phyloP scores from a whole-genome alignment of 2,329 filamentous ascomycete genomes.

The Epichloe scottii region DNA sequence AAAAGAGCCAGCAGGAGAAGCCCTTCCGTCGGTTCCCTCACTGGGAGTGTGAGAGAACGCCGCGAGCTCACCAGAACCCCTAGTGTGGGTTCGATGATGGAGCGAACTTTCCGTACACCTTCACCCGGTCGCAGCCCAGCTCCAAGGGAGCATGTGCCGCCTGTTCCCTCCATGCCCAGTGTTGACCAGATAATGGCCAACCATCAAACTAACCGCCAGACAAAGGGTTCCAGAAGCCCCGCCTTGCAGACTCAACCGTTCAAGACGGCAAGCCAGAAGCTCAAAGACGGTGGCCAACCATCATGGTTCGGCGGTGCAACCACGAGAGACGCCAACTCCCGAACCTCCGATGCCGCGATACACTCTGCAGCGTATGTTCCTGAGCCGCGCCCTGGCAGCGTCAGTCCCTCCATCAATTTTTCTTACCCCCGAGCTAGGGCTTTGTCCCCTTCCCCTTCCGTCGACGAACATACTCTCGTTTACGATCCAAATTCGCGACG shows the following conservation, averaged over 20 bases:
- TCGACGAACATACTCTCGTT: conserved; percentile 34
- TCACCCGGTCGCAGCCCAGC: conserved; percentile 42
- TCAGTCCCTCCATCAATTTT: conserved; percentile 45
- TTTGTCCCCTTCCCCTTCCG: conserved; percentile 16
- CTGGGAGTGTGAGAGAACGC: conserved; percentile 29
- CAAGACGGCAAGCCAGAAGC: conserved; percentile 40
- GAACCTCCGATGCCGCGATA: conserved; percentile 30
- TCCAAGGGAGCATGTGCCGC: conserved; percentile 41
- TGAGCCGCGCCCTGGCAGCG: conserved; percentile 28
- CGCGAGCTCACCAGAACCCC: conserved; percentile 46
- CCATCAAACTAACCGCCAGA: conserved; percentile 10
- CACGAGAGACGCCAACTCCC: conserved; percentile 32
- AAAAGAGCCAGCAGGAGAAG: conserved; percentile 69
- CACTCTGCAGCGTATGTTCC: conserved; percentile 16
- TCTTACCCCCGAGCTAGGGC: conserved; percentile 40
- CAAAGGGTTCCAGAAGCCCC: conserved; percentile 24
- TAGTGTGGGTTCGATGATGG: conserved; percentile 75
- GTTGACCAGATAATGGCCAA: conserved; percentile 19
- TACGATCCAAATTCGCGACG: conserved; percentile 55
- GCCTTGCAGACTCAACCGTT: conserved; percentile 37
- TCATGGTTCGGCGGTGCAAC: conserved; percentile 38
- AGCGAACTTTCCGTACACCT: conserved; percentile 73
- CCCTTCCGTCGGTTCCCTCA: conserved; percentile 57
- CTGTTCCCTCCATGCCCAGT: conserved; percentile 61
- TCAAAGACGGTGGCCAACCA: conserved; percentile 25